Evolutionary conservation across 2,329 filamentous ascomycete species (phyloP).

Genomic region (Alternaria gaisen): DNA sequence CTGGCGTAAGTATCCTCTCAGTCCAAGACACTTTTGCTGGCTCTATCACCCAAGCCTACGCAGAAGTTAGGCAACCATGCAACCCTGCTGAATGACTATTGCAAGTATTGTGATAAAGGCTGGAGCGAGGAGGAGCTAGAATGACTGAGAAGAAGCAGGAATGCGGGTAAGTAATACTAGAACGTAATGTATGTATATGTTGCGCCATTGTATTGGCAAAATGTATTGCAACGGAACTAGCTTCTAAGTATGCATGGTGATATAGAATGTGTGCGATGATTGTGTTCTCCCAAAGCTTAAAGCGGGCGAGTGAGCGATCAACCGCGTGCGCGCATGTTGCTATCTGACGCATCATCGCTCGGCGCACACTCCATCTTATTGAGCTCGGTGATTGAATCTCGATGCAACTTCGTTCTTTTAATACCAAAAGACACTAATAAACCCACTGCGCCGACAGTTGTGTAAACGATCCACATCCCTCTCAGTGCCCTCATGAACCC

Average conservation of each 20-base stretch:
- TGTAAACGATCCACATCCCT: slow-evolving; percentile 63
- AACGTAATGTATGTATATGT: not conserved
- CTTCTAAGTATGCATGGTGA: not conserved
- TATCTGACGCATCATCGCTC: not conserved
- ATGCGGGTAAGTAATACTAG: not conserved
- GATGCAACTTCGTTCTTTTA: slow-evolving; percentile 39
- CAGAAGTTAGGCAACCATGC: no score
- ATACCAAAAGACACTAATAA: slow-evolving; percentile 47
- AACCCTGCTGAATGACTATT: not conserved
- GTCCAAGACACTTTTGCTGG: no score
- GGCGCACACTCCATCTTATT: not conserved
- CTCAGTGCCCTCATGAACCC: slow-evolving; percentile 56
- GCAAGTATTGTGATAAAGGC: not conserved
- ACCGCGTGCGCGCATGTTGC: not conserved
- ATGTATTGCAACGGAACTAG: not conserved
- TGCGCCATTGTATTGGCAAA: not conserved
- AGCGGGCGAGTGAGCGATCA: not conserved
- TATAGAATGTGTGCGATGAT: not conserved
- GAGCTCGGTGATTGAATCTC: slow-evolving; percentile 1
- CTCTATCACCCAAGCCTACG: no score
- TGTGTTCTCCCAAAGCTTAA: not conserved
- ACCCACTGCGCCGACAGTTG: slow-evolving; percentile 50
- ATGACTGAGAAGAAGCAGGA: not conserved
- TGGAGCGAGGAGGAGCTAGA: not conserved
- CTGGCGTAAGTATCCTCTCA: no score